Conservation (phyloP, 1,139 yeast genomes). For the Yamadazyma taylorii region DNA sequence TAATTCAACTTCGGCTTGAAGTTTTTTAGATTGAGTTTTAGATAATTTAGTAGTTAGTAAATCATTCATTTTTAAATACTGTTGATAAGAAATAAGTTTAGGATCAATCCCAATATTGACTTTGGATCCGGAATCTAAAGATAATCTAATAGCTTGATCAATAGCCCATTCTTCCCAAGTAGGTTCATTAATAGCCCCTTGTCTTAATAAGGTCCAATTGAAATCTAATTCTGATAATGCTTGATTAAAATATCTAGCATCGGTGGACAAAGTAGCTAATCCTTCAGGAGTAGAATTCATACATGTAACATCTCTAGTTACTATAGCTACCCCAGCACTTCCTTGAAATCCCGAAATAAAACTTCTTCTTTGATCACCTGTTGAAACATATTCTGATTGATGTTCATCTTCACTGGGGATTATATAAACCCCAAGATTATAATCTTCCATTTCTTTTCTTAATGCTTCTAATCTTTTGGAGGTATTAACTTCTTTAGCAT, state of each 20-base stretch:
- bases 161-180: slow-evolving; percentile 91
- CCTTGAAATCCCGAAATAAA: slow-evolving; percentile 92
- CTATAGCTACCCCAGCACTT: slow-evolving; percentile 89
- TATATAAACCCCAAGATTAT: slow-evolving; percentile 73
- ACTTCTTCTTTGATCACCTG: slow-evolving; percentile 78
- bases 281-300: slow-evolving; percentile 61
- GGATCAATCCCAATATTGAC: slow-evolving; percentile 56
- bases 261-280: slow-evolving; percentile 83
- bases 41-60: slow-evolving; percentile 22
- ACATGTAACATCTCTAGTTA: slow-evolving; percentile 68
- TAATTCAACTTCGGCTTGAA: slow-evolving; percentile 52
- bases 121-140: slow-evolving; percentile 43
- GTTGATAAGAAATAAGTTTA: slow-evolving; percentile 56
- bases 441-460: slow-evolving; percentile 63
- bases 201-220: slow-evolving; percentile 84
- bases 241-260: slow-evolving; percentile 92
- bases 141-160: slow-evolving; percentile 55
- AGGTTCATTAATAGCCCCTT: slow-evolving; percentile 70
- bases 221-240: slow-evolving; percentile 85
- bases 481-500: slow-evolving; percentile 54
- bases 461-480: slow-evolving; percentile 59
- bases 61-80: slow-evolving; percentile 27
- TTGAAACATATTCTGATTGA: slow-evolving; percentile 84
- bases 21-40: slow-evolving; percentile 11
- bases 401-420: slow-evolving; percentile 94